Conservation (phyloP, 768 basidiomycete genomes). For the Mycena maculata region DNA sequence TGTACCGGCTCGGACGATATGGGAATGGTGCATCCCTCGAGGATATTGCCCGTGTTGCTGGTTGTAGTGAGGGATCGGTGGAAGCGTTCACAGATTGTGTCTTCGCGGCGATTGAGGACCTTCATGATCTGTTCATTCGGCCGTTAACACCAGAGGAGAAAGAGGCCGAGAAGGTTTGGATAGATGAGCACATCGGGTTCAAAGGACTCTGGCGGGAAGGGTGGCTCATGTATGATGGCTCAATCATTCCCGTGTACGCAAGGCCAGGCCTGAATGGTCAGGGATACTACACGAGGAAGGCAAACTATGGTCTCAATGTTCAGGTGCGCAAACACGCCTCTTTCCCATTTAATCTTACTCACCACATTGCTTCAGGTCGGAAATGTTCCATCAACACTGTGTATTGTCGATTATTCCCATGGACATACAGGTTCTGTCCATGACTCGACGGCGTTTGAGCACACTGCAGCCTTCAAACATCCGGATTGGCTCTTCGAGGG, state of each 20-base stretch:
- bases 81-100: slow-evolving; percentile 43
- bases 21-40: slow-evolving; percentile 45
- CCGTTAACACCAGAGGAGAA: slow-evolving; percentile 45
- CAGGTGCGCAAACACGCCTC: slow-evolving; percentile 46
- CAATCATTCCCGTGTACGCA: slow-evolving; percentile 42
- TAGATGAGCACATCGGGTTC: slow-evolving; percentile 47
- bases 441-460: slow-evolving; percentile 48
- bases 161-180: slow-evolving; percentile 49
- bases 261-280: slow-evolving; percentile 47
- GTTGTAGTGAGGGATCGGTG: slow-evolving; percentile 44
- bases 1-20: slow-evolving; percentile 43
- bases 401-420: slow-evolving; percentile 47
- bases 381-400: slow-evolving; percentile 45
- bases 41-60: slow-evolving; percentile 43
- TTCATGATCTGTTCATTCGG: slow-evolving; percentile 47
- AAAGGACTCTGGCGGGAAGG: slow-evolving; percentile 49
- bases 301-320: slow-evolving; percentile 50
- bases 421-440: slow-evolving; percentile 49
- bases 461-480: slow-evolving; percentile 41
- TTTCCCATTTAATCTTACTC: neutral
- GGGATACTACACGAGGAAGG: slow-evolving; percentile 49
- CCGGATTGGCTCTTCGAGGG: slow-evolving; percentile 41
- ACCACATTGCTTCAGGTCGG: slow-evolving; percentile 44
- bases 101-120: slow-evolving; percentile 44
- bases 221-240: slow-evolving; percentile 51